Conservation (phyloP, 805 yeast species). For the Candida sphagnicola region DNA sequence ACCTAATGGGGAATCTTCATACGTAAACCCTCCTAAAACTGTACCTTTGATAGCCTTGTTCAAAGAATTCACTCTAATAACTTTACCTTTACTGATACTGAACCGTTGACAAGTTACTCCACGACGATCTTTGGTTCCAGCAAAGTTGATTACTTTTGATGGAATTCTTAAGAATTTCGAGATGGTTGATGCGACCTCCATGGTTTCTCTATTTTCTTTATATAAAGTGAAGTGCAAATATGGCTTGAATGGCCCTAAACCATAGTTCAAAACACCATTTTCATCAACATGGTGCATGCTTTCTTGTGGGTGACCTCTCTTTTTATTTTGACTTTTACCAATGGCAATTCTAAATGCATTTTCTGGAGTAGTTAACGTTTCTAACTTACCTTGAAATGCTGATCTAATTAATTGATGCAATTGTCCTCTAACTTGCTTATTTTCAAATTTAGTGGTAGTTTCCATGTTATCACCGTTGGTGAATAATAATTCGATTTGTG, state of each 20-base stretch:
- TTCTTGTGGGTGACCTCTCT: conserved; percentile 34
- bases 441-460: conserved; percentile 53
- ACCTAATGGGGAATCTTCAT: conserved; percentile 55
- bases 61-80: conserved; percentile 70
- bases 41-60: conserved; percentile 64
- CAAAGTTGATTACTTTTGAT: conserved; percentile 67
- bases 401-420: conserved; percentile 74
- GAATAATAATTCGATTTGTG: conserved; percentile 51
- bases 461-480: conserved; percentile 54
- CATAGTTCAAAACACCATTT: conserved; percentile 59
- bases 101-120: conserved; percentile 90
- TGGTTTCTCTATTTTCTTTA: conserved; percentile 95
- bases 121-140: conserved; percentile 96
- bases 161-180: conserved; percentile 73
- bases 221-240: conserved; percentile 75
- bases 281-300: conserved; percentile 38
- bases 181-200: conserved; percentile 84
- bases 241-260: conserved; percentile 67
- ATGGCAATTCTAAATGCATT: conserved; percentile 64
- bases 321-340: conserved; percentile 36
- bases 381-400: conserved; percentile 71
- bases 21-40: conserved; percentile 73
- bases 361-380: conserved; percentile 68
- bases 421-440: conserved; percentile 69
- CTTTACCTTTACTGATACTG: conserved; percentile 63